Conservation (phyloP, 192 early-diverging fungal species). For the Podila clonocystis region DNA sequence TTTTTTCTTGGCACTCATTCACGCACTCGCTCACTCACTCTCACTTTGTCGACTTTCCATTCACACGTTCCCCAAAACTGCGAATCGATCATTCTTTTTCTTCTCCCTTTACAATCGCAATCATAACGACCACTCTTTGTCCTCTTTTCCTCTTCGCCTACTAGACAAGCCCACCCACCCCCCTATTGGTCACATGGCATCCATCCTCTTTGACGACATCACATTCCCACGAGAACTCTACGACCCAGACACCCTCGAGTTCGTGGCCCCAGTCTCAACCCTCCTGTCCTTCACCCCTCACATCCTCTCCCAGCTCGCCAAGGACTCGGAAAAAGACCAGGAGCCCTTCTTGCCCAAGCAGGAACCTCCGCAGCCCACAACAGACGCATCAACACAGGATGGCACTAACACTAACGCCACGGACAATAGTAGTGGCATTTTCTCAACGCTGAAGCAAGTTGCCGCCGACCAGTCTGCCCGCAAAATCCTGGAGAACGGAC, state of each 20-base stretch:
- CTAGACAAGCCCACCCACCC: neutral
- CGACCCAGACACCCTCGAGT: conserved; percentile 53
- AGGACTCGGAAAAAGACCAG: conserved; percentile 51
- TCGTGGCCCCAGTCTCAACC: conserved; percentile 56
- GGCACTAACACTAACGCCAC: neutral
- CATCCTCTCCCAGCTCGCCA: conserved; percentile 58
- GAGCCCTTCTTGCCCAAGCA: conserved; percentile 34
- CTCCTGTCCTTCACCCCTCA: conserved; percentile 60
- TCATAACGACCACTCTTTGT: neutral
- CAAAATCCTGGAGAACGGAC: conserved; percentile 27
- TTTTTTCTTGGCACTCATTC: too few species aligned
- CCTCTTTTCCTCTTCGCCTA: neutral
- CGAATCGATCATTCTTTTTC: too few species aligned
- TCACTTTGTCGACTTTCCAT: too few species aligned
- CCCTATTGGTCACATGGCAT: conserved; percentile 26
- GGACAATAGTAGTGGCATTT: conserved; percentile 1
- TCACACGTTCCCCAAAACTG: too few species aligned
- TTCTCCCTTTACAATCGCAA: too few species aligned
- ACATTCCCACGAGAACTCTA: conserved; percentile 59
- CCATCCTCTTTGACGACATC: conserved; percentile 60
- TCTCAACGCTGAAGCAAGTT: conserved; percentile 21
- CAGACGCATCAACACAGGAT: neutral
- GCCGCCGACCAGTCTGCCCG: conserved; percentile 6
- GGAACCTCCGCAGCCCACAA: neutral
- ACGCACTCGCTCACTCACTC: too few species aligned